phyloP scores from a whole-genome alignment of 768 basidiomycete species.

The Mycena sanguinolenta region DNA sequence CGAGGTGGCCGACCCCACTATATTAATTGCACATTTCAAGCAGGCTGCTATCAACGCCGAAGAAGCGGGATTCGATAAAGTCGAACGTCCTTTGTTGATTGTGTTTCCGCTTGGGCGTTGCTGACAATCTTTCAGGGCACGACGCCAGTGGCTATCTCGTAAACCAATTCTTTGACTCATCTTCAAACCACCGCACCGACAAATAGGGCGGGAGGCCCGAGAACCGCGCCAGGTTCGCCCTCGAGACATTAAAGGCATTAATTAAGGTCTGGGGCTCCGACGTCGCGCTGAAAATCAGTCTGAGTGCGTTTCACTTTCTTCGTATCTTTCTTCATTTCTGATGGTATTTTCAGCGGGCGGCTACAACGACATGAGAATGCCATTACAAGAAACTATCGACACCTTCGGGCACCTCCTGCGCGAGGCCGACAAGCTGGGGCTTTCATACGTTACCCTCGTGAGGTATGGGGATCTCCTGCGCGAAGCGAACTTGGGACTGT shows the following conservation, averaged over 20 bases:
- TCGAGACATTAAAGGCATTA: background rate
- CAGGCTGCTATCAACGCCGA: slow-evolving; percentile 2
- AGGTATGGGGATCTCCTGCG: no score
- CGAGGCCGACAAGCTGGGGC: background rate
- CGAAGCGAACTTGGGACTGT: no score
- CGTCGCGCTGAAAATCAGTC: background rate
- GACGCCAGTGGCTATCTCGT: background rate
- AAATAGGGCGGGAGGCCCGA: background rate
- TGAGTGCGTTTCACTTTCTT: background rate
- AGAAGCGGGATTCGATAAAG: background rate
- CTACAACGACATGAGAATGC: slow-evolving; percentile 6
- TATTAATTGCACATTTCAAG: slow-evolving; percentile 1
- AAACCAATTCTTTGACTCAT: background rate
- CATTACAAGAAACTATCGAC: slow-evolving; percentile 6
- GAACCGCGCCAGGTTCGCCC: slow-evolving; percentile 3
- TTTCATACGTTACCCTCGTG: background rate
- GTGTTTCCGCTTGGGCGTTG: background rate
- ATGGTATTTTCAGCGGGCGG: background rate
- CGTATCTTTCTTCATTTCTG: background rate
- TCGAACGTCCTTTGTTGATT: background rate
- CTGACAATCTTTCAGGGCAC: background rate
- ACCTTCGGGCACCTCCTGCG: slow-evolving; percentile 2
- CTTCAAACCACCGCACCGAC: background rate
- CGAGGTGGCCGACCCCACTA: background rate
- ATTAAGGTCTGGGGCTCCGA: background rate